A percentile compares a stretch with the other conserved stretches of the same genome.
Evolutionary conservation across 768 basidiomycete species (phyloP).

Genomic region (Hericium coralloides): DNA sequence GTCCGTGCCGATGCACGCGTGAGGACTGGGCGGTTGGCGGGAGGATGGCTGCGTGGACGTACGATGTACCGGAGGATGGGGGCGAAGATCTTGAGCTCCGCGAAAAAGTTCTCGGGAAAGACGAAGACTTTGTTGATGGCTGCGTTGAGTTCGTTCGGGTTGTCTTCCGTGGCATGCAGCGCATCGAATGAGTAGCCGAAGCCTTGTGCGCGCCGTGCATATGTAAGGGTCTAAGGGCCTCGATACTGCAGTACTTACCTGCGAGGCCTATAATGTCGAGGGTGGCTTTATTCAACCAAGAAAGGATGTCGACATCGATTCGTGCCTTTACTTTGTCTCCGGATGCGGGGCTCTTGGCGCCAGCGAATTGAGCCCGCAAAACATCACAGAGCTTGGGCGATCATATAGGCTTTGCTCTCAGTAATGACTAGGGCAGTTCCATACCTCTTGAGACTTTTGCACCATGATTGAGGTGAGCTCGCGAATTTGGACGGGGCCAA

Average conservation of each 20-base stretch:
- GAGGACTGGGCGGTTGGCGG: no score
- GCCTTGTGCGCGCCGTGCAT: neutral
- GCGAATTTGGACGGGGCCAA: conserved; percentile 1
- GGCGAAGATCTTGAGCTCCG: neutral
- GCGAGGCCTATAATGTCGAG: neutral
- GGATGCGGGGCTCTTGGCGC: no score
- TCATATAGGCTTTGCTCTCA: neutral
- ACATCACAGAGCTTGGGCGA: neutral
- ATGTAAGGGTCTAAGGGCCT: neutral
- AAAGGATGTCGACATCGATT: neutral
- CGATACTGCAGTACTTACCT: neutral
- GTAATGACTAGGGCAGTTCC: neutral
- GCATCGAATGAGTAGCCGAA: neutral
- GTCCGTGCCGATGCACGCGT: neutral
- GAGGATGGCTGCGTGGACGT: neutral
- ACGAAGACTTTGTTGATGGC: neutral
- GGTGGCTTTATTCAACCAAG: neutral
- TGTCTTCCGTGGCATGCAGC: neutral
- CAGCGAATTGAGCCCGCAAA: neutral
- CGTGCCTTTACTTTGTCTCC: neutral
- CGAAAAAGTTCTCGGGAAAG: neutral
- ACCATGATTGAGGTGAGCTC: neutral
- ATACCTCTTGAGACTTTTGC: neutral
- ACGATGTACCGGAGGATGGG: neutral
- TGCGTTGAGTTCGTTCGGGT: neutral